Percentiles rank a stretch among this genome's conserved stretches.
Conservation (phyloP, 805 yeast genomes). For the Zygosaccharomyces gambellarensis region DNA sequence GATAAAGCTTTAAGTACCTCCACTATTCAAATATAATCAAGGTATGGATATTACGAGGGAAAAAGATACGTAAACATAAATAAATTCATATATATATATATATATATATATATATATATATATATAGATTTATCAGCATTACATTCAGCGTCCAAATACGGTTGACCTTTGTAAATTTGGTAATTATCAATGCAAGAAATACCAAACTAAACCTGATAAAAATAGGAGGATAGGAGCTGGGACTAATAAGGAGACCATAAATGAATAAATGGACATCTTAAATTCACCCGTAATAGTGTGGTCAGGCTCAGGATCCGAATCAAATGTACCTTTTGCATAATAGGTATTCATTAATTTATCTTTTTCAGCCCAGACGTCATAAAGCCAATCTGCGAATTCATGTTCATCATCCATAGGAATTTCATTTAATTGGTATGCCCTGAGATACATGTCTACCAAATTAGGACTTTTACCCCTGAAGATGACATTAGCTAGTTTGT, state of each 20-base stretch:
- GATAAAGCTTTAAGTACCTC: constrained; percentile 21
- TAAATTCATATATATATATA: background rate
- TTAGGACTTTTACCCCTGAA: constrained; percentile 69
- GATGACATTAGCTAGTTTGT: constrained; percentile 58
- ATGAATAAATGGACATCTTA: constrained; percentile 14
- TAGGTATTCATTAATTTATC: constrained; percentile 65
- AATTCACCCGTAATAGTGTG: constrained; percentile 22
- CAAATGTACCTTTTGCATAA: constrained; percentile 51
- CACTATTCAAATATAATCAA: background rate
- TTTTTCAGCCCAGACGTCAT: constrained; percentile 68
- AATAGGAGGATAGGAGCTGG: constrained; percentile 13
- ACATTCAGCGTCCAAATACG: background rate
- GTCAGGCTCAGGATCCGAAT: constrained; percentile 16
- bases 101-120: background rate
- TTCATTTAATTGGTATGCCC: constrained; percentile 50
- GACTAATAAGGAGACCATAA: constrained; percentile 6
- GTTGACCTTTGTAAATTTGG: background rate
- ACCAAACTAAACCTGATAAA: constrained; percentile 16
- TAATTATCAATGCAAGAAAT: background rate
- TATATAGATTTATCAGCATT: background rate
- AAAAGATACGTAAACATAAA: background rate
- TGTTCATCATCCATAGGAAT: constrained; percentile 55
- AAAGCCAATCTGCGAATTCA: constrained; percentile 76
- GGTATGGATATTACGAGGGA: background rate
- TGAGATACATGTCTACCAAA: constrained; percentile 57